phyloP scores from a whole-genome alignment of 495 filamentous ascomycete species.

The Glutinoglossum americanum region DNA sequence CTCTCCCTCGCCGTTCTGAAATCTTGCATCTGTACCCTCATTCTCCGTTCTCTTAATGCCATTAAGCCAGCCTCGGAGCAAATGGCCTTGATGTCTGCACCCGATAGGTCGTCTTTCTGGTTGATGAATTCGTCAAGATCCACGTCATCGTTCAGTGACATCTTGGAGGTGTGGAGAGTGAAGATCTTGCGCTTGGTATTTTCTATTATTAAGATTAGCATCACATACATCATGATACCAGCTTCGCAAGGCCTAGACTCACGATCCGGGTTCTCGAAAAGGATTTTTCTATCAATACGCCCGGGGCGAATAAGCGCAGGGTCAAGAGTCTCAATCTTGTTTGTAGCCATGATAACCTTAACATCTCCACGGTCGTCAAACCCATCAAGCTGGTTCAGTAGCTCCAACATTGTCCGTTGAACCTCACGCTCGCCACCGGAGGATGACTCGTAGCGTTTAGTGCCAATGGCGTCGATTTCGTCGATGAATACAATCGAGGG shows the following conservation, averaged over 20 bases:
- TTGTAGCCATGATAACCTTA: slow-evolving; percentile 99
- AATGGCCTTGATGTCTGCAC: slow-evolving; percentile 97
- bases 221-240: not conserved
- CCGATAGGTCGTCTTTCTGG: slow-evolving; percentile 94
- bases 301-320: slow-evolving; percentile 91
- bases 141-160: slow-evolving; percentile 86
- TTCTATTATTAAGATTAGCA: slow-evolving; percentile 30
- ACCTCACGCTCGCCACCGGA: slow-evolving; percentile 95
- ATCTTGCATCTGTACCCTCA: slow-evolving; percentile 98
- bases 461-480: slow-evolving; percentile 97
- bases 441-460: slow-evolving; percentile 94
- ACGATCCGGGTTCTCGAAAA: slow-evolving; percentile 98
- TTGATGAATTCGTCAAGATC: slow-evolving; percentile 96
- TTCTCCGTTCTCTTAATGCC: slow-evolving; percentile 83
- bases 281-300: slow-evolving; percentile 96
- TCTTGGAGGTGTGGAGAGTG: slow-evolving; percentile 96
- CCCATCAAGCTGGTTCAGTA: slow-evolving; percentile 94
- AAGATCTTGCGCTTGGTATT: slow-evolving; percentile 99
- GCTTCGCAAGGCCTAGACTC: slow-evolving; percentile 16
- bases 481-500: slow-evolving; percentile 99
- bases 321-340: slow-evolving; percentile 98
- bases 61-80: slow-evolving; percentile 93
- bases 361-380: slow-evolving; percentile 98
- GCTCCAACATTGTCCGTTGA: slow-evolving; percentile 94
- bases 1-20: slow-evolving; percentile 82